Evolutionary conservation across 2,329 filamentous ascomycete species (phyloP).

Genomic region (Trichoderma arundinaceum): DNA sequence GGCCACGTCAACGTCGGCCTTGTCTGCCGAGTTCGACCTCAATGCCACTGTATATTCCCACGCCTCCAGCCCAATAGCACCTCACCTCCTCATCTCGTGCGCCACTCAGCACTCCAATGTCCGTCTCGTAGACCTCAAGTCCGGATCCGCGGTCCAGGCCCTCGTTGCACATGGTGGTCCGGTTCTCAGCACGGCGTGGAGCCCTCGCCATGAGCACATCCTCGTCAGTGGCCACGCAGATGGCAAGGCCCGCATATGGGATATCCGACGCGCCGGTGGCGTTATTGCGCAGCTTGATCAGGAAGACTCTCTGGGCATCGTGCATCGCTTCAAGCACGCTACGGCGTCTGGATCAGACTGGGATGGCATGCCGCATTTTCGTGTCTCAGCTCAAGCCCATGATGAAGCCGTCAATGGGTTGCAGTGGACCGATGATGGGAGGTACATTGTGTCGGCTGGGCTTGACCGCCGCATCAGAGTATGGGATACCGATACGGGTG

Average conservation of each 20-base stretch:
- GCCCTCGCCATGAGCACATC: conserved; percentile 77
- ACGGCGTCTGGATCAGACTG: conserved; percentile 42
- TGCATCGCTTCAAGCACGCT: conserved; percentile 48
- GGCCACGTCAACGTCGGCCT: conserved; percentile 65
- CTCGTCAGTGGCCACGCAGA: conserved; percentile 86
- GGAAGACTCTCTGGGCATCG: conserved; percentile 77
- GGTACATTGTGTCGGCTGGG: conserved; percentile 77
- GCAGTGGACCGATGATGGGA: conserved; percentile 81
- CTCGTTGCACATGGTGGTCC: conserved; percentile 72
- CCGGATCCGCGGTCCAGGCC: conserved; percentile 73
- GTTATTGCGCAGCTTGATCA: conserved; percentile 80
- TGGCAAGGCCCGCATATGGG: conserved; percentile 84
- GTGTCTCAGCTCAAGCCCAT: conserved; percentile 69
- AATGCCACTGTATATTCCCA: conserved; percentile 76
- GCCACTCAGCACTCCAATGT: conserved; percentile 86
- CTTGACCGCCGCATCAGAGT: conserved; percentile 85
- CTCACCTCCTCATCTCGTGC: conserved; percentile 81
- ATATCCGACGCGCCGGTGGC: conserved; percentile 78
- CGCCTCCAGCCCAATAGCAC: conserved; percentile 73
- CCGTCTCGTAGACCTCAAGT: conserved; percentile 83
- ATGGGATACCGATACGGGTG: conserved; percentile 81
- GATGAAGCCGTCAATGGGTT: conserved; percentile 83
- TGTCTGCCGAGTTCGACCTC: conserved; percentile 71
- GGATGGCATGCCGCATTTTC: conserved; percentile 47
- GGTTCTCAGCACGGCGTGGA: conserved; percentile 77